Evolutionary conservation across 2,329 filamentous ascomycete species (phyloP), one percentile per base, ranked within the genome.

Genomic region (Exophiala bonariae): DNA sequence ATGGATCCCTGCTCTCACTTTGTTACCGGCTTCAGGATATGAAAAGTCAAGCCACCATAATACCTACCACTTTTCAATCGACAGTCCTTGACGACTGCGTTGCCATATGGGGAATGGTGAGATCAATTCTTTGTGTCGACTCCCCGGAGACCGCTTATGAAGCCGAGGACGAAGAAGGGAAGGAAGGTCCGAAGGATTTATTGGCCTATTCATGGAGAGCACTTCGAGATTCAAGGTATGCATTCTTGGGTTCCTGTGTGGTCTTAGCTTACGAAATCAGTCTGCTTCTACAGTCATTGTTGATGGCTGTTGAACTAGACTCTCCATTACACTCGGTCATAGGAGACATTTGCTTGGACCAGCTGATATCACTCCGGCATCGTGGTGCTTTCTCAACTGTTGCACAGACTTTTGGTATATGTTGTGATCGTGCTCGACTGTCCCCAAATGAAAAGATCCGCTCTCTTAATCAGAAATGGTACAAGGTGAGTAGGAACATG

Each of bases 161-260:
- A 63, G 59, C 77, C 49, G 58, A 76, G 42, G 59, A 85, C 0
- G 83, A 91, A 41, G 87, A 92, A 19, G 66, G 89, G n/a, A 81
- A 87, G 43, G 84, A 86, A 26, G 86, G 84, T 1, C 76, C 89
- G 0, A 97, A 96, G 63, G 89, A 95, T 59, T 78, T 95, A 14
- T 70, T 99, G 37, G 97, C 92, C 56, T 99, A 93, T 66, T 96
- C 90, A 53, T 99, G 96, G 79, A 82, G 93, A 59, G 89, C 90
- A 4, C 76, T 96, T n/a, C 92, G 96, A 53, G 93, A 99, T 69
- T 89, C 91, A 18, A 96, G 89, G 86, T 89, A 71, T 51, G 69
- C 39, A 16, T 19, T 23, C 19, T 18, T n/a, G 19, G 13, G 28
- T 13, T 8, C 11, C 7, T 42, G 11, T 7, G 9, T 18, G 19